These are phyloP conservation scores for Phytophthora macrochlamydospora DNA, from an alignment of 352 stramenopile genomes.

Conservation along the genomic window DNA sequence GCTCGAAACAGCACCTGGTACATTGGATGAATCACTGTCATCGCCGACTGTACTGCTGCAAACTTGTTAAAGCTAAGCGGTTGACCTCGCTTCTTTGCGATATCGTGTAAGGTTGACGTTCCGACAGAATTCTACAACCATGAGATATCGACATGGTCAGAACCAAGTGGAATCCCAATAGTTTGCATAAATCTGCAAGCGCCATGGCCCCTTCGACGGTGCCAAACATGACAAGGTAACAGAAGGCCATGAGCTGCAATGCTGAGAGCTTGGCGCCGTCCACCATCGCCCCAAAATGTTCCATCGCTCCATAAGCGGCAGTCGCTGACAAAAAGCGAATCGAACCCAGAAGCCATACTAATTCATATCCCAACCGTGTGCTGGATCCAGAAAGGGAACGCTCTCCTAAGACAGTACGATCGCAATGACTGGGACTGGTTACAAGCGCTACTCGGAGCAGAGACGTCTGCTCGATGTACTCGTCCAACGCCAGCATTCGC, in stretches of 20 bases:
- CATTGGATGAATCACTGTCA: not conserved
- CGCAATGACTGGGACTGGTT: not conserved
- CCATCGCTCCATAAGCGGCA: not conserved
- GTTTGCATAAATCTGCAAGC: not conserved
- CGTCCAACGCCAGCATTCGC: not conserved
- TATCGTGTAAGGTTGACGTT: not conserved
- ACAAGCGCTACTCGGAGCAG: not conserved
- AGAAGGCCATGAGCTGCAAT: not conserved
- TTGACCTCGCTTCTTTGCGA: no score
- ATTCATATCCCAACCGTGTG: not conserved
- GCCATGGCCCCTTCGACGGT: not conserved
- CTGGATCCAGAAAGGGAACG: not conserved
- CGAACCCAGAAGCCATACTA: not conserved
- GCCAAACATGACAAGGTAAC: not conserved
- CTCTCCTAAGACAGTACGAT: not conserved
- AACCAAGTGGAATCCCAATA: not conserved
- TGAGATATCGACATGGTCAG: not conserved
- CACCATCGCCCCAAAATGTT: not conserved
- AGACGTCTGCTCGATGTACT: no score
- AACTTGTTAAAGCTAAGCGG: not conserved
- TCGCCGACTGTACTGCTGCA: not conserved
- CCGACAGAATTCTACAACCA: not conserved
- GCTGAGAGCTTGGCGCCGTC: not conserved
- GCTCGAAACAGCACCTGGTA: not conserved
- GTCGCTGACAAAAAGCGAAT: not conserved